Evolutionary conservation across 805 yeast genomes (phyloP).

Genomic region (Cyberlindnera mrakii): DNA sequence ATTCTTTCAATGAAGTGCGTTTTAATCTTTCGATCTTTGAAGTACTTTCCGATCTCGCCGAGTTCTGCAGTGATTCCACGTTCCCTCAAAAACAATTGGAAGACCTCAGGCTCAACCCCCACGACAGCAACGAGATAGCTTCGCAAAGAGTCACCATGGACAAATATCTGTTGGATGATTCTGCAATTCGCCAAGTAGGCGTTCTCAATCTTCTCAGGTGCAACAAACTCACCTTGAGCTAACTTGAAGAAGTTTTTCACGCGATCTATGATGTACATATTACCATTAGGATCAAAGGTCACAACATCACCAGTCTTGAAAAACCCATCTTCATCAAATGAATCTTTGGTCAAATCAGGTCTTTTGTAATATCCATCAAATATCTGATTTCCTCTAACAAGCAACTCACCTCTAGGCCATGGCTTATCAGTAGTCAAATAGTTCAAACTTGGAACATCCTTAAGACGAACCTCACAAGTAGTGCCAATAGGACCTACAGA

Average conservation of each 20-base stretch:
- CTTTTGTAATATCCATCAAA: slow-evolving; percentile 48
- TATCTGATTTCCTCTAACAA: slow-evolving; percentile 51
- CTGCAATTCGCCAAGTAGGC: slow-evolving; percentile 45
- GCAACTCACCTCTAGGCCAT: slow-evolving; percentile 45
- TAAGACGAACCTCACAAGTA: slow-evolving; percentile 41
- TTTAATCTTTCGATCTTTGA: slow-evolving; percentile 1
- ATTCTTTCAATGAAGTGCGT: slow-evolving; percentile 8
- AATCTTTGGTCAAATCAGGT: slow-evolving; percentile 39
- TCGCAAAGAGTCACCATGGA: slow-evolving; percentile 58
- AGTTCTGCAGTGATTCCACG: slow-evolving; percentile 1
- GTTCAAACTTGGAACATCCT: slow-evolving; percentile 42
- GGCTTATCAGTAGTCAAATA: slow-evolving; percentile 30
- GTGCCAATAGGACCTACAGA: slow-evolving; percentile 37
- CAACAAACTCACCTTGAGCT: slow-evolving; percentile 51
- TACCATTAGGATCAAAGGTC: slow-evolving; percentile 29
- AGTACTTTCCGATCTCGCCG: slow-evolving; percentile 4
- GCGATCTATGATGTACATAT: slow-evolving; percentile 47
- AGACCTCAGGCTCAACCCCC: slow-evolving; percentile 42
- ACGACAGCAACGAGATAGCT: slow-evolving; percentile 47
- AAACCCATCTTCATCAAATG: slow-evolving; percentile 45
- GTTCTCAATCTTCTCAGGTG: slow-evolving; percentile 62
- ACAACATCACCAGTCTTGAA: slow-evolving; percentile 56
- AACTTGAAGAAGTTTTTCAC: slow-evolving; percentile 64
- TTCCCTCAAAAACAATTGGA: slow-evolving; percentile 3
- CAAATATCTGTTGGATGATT: slow-evolving; percentile 45